Conservation (phyloP, 345 rosid species). For the Eucalyptus decipiens region DNA sequence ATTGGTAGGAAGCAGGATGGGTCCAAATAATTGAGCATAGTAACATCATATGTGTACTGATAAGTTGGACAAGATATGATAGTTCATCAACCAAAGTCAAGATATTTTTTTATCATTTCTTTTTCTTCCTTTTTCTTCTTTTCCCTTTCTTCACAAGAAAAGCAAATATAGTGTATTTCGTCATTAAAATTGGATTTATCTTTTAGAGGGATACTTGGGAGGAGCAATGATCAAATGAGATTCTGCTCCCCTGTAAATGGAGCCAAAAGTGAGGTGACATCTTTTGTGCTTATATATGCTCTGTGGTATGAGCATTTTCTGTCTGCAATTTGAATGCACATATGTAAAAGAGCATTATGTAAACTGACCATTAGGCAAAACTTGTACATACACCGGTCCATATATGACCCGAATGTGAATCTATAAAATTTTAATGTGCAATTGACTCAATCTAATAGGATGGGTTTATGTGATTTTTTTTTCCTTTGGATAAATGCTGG, state of each 20-base stretch:
- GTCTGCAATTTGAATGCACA: background rate
- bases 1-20: background rate
- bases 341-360: background rate
- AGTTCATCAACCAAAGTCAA: constrained; percentile 4
- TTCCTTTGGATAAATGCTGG: background rate
- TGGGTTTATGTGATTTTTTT: background rate
- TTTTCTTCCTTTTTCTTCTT: background rate
- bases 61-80: constrained; percentile 10
- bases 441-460: background rate
- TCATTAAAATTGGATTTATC: background rate
- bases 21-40: constrained; percentile 11
- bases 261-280: background rate
- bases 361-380: background rate
- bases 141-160: background rate
- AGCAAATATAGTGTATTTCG: background rate
- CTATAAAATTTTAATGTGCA: background rate
- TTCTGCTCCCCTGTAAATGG: background rate
- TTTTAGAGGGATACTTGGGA: background rate
- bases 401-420: background rate
- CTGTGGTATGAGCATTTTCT: background rate
- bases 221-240: background rate
- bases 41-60: background rate
- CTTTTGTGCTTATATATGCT: background rate
- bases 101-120: background rate
- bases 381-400: background rate